Conservation (phyloP, 331 rosid genomes). For the Acacia concinna region DNA sequence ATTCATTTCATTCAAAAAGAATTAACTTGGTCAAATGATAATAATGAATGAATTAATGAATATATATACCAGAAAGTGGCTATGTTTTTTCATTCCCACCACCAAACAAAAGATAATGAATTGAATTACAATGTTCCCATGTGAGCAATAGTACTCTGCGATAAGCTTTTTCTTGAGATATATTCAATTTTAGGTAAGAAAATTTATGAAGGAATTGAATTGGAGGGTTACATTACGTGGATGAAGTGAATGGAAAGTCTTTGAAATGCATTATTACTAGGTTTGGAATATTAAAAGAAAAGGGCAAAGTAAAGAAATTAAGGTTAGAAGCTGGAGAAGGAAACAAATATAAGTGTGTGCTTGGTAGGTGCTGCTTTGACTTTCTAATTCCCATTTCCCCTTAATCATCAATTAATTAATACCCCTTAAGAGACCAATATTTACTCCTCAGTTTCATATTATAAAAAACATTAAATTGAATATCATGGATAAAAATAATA, state of each 20-base stretch:
- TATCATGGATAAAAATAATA: no score
- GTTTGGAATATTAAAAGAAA: neutral
- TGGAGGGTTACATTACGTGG: neutral
- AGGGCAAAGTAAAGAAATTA: neutral
- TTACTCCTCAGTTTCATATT: neutral
- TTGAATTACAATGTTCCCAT: neutral
- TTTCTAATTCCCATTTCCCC: neutral
- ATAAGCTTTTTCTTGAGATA: neutral
- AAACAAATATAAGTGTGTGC: neutral
- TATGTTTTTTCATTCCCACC: neutral
- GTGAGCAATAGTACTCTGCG: neutral
- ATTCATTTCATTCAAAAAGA: neutral
- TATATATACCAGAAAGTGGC: neutral
- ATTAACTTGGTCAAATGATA: neutral
- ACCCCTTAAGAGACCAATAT: no score
- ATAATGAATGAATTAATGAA: neutral
- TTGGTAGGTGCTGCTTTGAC: neutral
- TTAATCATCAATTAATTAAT: no score
- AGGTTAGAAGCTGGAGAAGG: neutral
- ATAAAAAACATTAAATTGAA: no score
- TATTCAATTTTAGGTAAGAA: neutral
- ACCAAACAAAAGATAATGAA: neutral
- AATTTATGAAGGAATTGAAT: neutral
- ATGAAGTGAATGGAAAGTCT: neutral
- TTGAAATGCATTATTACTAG: neutral